Base-by-base conservation (phyloP, 805 yeast genomes). In the Metschnikowia proteae region DNA sequence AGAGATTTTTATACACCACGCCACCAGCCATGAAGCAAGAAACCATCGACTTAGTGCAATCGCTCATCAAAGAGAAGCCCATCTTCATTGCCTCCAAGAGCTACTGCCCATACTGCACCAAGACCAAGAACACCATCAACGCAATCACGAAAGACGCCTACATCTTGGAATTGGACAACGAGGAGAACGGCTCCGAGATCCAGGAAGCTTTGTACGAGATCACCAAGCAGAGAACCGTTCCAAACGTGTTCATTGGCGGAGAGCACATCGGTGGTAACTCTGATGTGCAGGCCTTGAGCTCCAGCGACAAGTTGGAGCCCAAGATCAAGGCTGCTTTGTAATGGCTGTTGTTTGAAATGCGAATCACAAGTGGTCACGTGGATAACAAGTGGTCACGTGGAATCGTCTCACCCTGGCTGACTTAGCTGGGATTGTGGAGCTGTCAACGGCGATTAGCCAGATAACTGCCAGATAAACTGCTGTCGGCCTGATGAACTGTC, bases 251-350 rank as follows among this genome's bases (percentile, higher is more conserved):
- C 73, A 89, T 92, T 66, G 83, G 77, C 42, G 97, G 96, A 52
- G 79, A 91, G 71, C 97, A 90, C 75, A 82, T 92, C 62, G 99
- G 99, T 52, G 99, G 99, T 53, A 88, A 90, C 79, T 84, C 91
- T 35, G 96, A 88, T 59, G 74, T 92, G 55, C 96, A 90, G 71
- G 75, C 78, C 46, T 78, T 91, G 65, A 75, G 80, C 57, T 75
- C 82, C 25, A 60, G 67, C 40, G 94, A 86, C 58, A 65, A 82
- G 67, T 79, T 88, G 62, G 80, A 76, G 50, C 44, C 49, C 29
- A 57, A 57, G 56, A 57, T 57, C 54, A 57, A 53, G 54, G 60
- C 60, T 48, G 59, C 52, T 35, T 53, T 57, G 56, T 56, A 46
- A 52, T 5, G 4, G 8, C n/a, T n/a, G n/a, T n/a, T n/a, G n/a